phyloP scores from a whole-genome alignment of 2,329 filamentous ascomycete genomes.

The Dryadomyces quercivorus region DNA sequence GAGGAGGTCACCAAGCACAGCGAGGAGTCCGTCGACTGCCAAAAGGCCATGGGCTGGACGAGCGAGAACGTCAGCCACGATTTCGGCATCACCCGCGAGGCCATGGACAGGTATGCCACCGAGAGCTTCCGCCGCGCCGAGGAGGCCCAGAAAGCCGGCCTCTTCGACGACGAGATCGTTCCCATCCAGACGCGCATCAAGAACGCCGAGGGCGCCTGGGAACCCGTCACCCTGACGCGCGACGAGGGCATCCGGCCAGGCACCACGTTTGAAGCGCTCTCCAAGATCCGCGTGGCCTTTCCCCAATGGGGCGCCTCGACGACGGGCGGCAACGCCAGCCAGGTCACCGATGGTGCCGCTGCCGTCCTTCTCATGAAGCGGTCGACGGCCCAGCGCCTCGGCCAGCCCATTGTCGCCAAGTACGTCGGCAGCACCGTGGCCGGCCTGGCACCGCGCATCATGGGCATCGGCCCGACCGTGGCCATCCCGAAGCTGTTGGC shows the following conservation, averaged over 20 bases:
- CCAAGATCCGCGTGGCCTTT: constrained; percentile 84
- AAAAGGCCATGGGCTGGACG: constrained; percentile 96
- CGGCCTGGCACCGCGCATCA: constrained; percentile 83
- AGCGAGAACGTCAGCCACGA: constrained; percentile 90
- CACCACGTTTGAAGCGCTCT: constrained; percentile 70
- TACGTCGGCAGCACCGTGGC: constrained; percentile 86
- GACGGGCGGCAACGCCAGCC: constrained; percentile 87
- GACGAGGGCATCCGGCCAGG: constrained; percentile 89
- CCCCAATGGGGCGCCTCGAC: constrained; percentile 76
- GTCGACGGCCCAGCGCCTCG: constrained; percentile 72
- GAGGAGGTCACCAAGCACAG: constrained; percentile 57
- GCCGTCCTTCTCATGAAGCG: constrained; percentile 91
- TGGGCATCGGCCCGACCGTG: constrained; percentile 79
- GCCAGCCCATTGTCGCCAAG: constrained; percentile 87
- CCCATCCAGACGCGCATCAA: constrained; percentile 75
- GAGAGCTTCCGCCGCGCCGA: constrained; percentile 85
- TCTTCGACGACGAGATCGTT: constrained; percentile 87
- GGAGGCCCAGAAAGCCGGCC: constrained; percentile 77
- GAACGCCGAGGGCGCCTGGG: constrained; percentile 68
- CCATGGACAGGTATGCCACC: constrained; percentile 74
- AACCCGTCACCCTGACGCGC: constrained; percentile 64
- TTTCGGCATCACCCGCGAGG: constrained; percentile 70
- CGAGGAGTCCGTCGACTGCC: constrained; percentile 73
- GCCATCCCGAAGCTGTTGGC: constrained; percentile 72
- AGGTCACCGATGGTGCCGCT: constrained; percentile 89